These are phyloP conservation scores for Candida glucosophila DNA, from an alignment of 1,139 yeast species.

Conservation along the genomic window DNA sequence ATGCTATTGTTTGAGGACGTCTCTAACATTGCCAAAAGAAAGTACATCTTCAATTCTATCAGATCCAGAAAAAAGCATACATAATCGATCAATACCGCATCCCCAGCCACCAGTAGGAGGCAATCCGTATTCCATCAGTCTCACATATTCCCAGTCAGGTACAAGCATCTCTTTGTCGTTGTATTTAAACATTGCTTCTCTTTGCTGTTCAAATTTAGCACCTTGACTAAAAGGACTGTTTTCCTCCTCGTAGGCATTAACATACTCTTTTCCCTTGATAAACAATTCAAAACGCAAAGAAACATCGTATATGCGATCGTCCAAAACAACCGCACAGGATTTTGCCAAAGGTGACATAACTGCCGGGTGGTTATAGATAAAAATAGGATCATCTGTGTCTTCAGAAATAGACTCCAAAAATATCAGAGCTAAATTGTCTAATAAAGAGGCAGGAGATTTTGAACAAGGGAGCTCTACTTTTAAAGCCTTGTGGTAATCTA, in stretches of 20 bases:
- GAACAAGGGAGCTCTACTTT: slow-evolving; percentile 32
- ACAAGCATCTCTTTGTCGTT: slow-evolving; percentile 56
- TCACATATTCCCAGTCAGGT: slow-evolving; percentile 67
- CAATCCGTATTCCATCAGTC: slow-evolving; percentile 81
- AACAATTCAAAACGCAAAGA: slow-evolving; percentile 79
- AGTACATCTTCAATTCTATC: slow-evolving; percentile 72
- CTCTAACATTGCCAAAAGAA: slow-evolving; percentile 73
- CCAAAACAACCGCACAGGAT: slow-evolving; percentile 27
- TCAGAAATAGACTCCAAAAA: slow-evolving; percentile 59
- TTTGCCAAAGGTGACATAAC: slow-evolving; percentile 85
- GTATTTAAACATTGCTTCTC: slow-evolving; percentile 32
- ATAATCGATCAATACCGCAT: slow-evolving; percentile 80
- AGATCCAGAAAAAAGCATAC: slow-evolving; percentile 64
- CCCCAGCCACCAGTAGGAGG: slow-evolving; percentile 99
- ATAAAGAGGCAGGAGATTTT: slow-evolving; percentile 44
- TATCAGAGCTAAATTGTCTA: slow-evolving; percentile 56
- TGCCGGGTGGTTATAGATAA: slow-evolving; percentile 79
- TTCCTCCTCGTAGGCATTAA: slow-evolving; percentile 95
- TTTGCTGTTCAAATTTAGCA: slow-evolving; percentile 52
- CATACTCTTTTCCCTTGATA: slow-evolving; percentile 71
- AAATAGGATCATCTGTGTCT: slow-evolving; percentile 43
- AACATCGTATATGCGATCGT: slow-evolving; percentile 26
- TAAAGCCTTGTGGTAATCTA: slow-evolving; percentile 23
- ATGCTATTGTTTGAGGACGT: slow-evolving; percentile 35
- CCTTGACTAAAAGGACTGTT: slow-evolving; percentile 72